These are phyloP conservation scores for Discostella pseudostelligera DNA, from an alignment of 108 stramenopile species.

Conservation along the genomic window DNA sequence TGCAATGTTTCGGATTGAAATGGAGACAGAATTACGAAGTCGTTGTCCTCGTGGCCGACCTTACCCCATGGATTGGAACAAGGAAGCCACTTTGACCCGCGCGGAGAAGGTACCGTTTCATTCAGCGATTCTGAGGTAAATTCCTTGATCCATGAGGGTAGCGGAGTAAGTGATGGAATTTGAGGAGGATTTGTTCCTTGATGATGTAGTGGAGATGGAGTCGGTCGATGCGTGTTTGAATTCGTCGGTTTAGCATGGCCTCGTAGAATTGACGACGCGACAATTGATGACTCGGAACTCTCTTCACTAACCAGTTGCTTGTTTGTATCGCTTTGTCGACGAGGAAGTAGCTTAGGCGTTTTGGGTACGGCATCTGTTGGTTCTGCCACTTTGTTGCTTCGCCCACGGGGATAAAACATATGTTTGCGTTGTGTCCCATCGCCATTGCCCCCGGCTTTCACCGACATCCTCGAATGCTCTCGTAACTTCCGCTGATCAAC, in stretches of 20 bases:
- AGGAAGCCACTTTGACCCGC: conserved; percentile 51
- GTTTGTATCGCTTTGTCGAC: too few species aligned
- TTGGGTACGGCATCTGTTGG: too few species aligned
- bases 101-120: conserved; percentile 17
- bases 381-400: background rate
- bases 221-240: background rate
- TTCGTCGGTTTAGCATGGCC: background rate
- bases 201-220: conserved; percentile 18
- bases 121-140: conserved; percentile 23
- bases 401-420: background rate
- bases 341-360: too few species aligned
- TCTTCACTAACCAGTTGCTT: too few species aligned
- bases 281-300: too few species aligned
- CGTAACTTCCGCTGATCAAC: background rate
- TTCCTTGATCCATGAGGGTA: conserved; percentile 28
- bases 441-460: background rate
- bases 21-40: conserved; percentile 63
- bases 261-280: background rate
- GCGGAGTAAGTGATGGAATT: background rate
- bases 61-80: conserved; percentile 73
- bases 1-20: conserved; percentile 40
- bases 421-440: background rate
- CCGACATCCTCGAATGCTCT: background rate
- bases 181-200: conserved; percentile 4
- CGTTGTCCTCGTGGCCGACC: conserved; percentile 53